Conservation (phyloP, 2,329 filamentous ascomycete genomes). For the Alternaria hordeiaustralica region DNA sequence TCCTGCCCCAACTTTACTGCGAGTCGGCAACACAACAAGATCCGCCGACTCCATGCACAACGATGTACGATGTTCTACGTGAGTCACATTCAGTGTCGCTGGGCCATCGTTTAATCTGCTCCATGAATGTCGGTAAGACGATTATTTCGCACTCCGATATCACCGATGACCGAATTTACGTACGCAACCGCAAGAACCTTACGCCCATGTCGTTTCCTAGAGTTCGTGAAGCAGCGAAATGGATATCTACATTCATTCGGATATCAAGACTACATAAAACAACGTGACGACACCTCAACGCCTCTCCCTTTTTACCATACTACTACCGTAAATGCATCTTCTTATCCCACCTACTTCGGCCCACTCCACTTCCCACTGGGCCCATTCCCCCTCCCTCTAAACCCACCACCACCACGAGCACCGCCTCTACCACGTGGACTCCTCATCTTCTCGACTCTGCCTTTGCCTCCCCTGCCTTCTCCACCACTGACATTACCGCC, state of each 20-base stretch:
- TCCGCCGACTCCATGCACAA: neutral
- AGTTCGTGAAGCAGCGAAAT: neutral
- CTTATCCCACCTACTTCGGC: conserved; percentile 7
- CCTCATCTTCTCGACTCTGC: conserved; percentile 15
- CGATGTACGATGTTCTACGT: neutral
- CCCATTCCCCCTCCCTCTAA: conserved; percentile 11
- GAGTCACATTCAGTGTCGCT: neutral
- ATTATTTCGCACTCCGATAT: neutral
- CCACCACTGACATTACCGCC: conserved; percentile 28
- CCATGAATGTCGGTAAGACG: neutral
- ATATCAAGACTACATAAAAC: neutral
- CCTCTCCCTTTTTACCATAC: conserved; percentile 5
- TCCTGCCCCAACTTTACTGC: neutral
- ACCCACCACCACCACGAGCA: conserved; percentile 17
- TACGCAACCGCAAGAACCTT: too few relatives aligned
- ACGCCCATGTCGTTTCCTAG: neutral
- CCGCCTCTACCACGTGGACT: conserved; percentile 15
- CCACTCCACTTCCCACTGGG: conserved; percentile 13
- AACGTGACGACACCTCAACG: neutral
- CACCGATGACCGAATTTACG: neutral
- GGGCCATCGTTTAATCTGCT: neutral
- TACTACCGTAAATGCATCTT: neutral
- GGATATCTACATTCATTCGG: neutral
- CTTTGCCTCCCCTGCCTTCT: conserved; percentile 26
- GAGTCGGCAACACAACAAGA: neutral